These are phyloP conservation scores for Cladosporium sp. DNA, from an alignment of 2,329 filamentous ascomycete species.

Conservation along the genomic window DNA sequence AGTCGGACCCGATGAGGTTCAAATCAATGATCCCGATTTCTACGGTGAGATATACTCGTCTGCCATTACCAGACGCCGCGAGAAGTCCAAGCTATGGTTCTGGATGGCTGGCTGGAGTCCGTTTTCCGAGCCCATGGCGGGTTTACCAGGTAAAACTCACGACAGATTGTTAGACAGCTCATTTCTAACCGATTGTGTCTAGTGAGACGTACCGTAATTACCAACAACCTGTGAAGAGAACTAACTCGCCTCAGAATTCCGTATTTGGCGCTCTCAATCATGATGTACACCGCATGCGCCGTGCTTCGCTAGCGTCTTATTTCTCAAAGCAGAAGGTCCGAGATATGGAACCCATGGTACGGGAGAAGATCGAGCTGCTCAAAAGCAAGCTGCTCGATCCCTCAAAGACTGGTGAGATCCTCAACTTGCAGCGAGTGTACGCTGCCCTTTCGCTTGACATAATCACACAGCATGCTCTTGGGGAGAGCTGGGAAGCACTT, in stretches of 20 bases:
- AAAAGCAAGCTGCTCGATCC: neutral
- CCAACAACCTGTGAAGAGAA: neutral
- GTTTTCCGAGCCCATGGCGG: neutral
- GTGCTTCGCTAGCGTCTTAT: neutral
- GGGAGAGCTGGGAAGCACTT: constrained; percentile 2
- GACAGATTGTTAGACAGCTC: neutral
- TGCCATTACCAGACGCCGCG: neutral
- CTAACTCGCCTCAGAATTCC: neutral
- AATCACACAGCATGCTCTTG: neutral
- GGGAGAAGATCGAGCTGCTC: neutral
- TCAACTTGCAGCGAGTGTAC: neutral
- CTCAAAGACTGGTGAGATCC: neutral
- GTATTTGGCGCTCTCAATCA: neutral
- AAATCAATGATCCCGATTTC: constrained; percentile 1
- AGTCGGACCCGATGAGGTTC: constrained; percentile 41
- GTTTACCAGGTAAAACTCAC: neutral
- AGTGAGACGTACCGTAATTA: neutral
- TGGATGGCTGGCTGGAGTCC: constrained; percentile 1
- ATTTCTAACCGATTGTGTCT: neutral
- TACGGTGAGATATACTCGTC: constrained; percentile 5
- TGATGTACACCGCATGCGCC: neutral
- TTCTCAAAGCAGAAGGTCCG: neutral
- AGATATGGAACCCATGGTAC: constrained; percentile 1
- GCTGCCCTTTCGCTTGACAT: neutral
- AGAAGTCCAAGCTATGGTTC: constrained; percentile 3